Conservation (phyloP, 2,329 filamentous ascomycete species). For the Graphilbum fragrans region DNA sequence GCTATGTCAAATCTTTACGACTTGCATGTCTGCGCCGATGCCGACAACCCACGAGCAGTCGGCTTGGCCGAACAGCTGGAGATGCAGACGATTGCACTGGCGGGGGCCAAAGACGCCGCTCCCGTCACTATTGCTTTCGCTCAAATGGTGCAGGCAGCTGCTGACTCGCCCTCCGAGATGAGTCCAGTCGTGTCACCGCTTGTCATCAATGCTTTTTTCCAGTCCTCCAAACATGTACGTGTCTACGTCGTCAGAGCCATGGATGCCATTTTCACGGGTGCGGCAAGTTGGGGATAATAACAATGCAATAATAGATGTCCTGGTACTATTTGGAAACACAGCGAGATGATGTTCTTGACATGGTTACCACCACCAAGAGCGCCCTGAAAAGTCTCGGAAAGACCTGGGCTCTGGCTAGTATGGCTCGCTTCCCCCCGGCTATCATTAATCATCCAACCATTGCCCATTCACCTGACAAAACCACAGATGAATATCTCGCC, state of each 20-base stretch:
- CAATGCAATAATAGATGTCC: not conserved
- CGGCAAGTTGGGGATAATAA: not conserved
- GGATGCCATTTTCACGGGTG: not conserved
- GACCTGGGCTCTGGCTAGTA: slow-evolving; percentile 4
- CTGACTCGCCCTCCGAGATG: no score
- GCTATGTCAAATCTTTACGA: slow-evolving; percentile 8
- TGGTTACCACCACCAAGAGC: not conserved
- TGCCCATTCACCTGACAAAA: not conserved
- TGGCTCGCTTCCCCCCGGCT: no score
- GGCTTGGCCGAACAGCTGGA: slow-evolving; percentile 6
- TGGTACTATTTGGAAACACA: slow-evolving; percentile 5
- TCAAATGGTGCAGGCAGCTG: not conserved
- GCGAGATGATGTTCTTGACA: not conserved
- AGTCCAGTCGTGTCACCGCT: no score
- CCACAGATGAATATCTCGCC: slow-evolving; percentile 2
- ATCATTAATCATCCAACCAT: not conserved
- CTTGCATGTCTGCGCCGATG: slow-evolving; percentile 7
- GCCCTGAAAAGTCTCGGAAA: not conserved
- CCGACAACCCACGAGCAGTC: slow-evolving; percentile 2
- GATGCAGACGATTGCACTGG: slow-evolving; percentile 6
- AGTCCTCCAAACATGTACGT: no score
- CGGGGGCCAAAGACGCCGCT: slow-evolving; percentile 2
- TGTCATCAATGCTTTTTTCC: no score
- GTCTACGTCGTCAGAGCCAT: no score
- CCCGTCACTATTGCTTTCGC: not conserved